Evolutionary conservation across 129 eudicot genomes (phyloP), one percentile per base, ranked within the genome.

Genomic region (Flaveria bidentis): DNA sequence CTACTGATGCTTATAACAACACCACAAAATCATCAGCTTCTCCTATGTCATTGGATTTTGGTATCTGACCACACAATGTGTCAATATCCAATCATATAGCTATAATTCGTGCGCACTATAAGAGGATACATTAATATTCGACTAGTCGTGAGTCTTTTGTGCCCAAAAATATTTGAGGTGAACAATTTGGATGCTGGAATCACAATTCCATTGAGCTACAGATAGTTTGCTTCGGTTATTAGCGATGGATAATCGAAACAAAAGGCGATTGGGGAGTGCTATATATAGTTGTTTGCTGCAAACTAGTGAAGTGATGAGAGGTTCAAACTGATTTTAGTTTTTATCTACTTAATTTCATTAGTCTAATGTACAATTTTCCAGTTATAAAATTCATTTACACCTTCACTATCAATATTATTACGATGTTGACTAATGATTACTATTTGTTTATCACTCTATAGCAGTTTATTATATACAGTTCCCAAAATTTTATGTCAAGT

Each of bases 41-140:
- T 78, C 78, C 87, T 71, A 90, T 86, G 95, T 87, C 98, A 58
- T 79, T 85, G 71, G 98, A 93, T 78, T 83, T 87, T 81, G 91
- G 80, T 65, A 83, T 90, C n/a, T 90, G 74, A 77, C 45, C 45
- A 60, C 26, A 62, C 17, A 64, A 36, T 36, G 7, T 5, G 41
- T 36, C 41, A 50, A 25, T 72, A 80, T 50, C 67, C 39, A 33
- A 52, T 73, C 69, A 9, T 53, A 73, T 66, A 64, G 58, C 74
- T 30, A 30, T 30, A 50, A 22, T 67, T 33, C 3, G 55, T 62
- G 73, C 72, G 49, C 5, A 15, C 25, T 65, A 65, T 73, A 22
- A 10, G 46, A 55, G 25, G 64, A 26, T 55, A 13, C 73, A 55
- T 73, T 51, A 30, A 36, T 22, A 72, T 47, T 46, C n/a, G 65